Conservation (phyloP, 2,329 filamentous ascomycete genomes). For the Nigrospora sphaerica region DNA sequence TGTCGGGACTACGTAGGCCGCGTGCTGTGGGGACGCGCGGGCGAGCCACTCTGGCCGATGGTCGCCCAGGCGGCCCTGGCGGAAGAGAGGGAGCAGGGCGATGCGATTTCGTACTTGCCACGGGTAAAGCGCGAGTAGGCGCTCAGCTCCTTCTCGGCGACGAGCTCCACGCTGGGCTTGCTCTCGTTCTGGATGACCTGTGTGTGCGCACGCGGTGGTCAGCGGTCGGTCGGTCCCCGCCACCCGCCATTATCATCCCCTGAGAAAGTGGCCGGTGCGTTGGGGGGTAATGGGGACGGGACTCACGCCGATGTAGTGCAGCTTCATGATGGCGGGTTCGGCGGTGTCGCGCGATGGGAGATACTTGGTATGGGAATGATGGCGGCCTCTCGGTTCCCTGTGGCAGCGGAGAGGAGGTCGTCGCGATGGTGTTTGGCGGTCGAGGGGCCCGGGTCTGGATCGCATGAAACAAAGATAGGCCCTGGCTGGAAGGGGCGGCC, state of each 20-base stretch:
- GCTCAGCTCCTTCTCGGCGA: conserved; percentile 68
- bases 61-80: neutral
- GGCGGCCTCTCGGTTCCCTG: too few species aligned
- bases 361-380: neutral
- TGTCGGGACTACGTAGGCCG: neutral
- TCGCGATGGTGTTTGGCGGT: too few species aligned
- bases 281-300: conserved; percentile 8
- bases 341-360: neutral
- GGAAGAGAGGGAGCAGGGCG: neutral
- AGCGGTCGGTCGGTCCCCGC: conserved; percentile 11
- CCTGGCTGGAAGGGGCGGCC: too few species aligned
- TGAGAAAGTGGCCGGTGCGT: conserved; percentile 1
- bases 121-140: conserved; percentile 76
- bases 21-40: neutral
- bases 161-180: conserved; percentile 71
- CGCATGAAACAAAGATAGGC: too few species aligned
- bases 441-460: too few species aligned
- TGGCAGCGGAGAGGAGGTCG: too few species aligned
- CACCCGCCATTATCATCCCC: neutral
- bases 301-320: conserved; percentile 80
- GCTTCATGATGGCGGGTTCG: conserved; percentile 59
- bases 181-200: conserved; percentile 77
- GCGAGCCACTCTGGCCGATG: neutral
- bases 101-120: conserved; percentile 43
- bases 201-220: conserved; percentile 9